These are phyloP conservation scores for Botrytis aclada DNA, from an alignment of 2,329 filamentous ascomycete species.

Conservation along the genomic window DNA sequence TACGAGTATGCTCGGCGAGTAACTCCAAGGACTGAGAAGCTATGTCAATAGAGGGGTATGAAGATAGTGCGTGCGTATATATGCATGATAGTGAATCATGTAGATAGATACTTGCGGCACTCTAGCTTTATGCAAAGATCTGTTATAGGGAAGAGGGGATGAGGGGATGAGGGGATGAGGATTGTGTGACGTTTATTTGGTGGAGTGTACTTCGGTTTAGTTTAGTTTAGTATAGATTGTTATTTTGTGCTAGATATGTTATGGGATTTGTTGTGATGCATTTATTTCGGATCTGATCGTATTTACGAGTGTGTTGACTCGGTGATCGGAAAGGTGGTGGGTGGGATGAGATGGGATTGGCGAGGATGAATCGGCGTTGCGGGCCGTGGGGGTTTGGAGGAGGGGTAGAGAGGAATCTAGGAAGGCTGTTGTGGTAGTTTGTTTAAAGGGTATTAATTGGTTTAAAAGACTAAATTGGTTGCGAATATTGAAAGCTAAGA, in stretches of 20 bases:
- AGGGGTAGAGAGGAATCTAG: neutral
- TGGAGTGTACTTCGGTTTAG: neutral
- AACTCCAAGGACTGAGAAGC: neutral
- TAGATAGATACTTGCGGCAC: neutral
- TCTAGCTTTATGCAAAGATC: neutral
- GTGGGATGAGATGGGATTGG: neutral
- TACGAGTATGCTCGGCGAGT: too few relatives aligned
- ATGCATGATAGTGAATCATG: neutral
- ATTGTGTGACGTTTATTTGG: neutral
- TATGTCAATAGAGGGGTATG: neutral
- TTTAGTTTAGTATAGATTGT: too few relatives aligned
- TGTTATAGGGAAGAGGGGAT: neutral
- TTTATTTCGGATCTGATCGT: neutral
- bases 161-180: neutral
- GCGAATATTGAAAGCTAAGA: neutral
- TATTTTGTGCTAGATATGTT: neutral
- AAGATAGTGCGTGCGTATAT: neutral
- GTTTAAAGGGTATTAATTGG: neutral
- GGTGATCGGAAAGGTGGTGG: neutral
- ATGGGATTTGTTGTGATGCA: neutral
- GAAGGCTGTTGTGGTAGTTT: neutral
- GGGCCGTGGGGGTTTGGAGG: neutral
- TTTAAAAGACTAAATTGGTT: neutral
- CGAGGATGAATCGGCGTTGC: neutral
- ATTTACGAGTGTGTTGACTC: neutral